These are phyloP conservation scores for Combretum micranthum DNA, from an alignment of 345 rosid genomes.

Conservation along the genomic window DNA sequence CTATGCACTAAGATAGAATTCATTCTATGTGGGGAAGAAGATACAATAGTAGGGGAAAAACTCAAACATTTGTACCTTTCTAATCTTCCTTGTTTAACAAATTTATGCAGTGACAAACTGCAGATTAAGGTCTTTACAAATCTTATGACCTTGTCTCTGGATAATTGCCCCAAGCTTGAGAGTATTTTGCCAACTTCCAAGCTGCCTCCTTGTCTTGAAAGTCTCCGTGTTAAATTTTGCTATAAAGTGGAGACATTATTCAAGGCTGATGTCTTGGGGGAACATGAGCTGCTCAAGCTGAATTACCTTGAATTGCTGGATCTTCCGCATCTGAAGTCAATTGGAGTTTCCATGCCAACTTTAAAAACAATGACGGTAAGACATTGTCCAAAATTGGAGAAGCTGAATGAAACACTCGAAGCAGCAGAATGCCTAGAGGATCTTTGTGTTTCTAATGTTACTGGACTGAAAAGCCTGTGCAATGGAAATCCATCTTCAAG, in stretches of 20 bases:
- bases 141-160: conserved; percentile 34
- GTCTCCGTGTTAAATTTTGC: conserved; percentile 31
- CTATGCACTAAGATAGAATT: conserved; percentile 18
- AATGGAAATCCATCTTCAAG: not conserved
- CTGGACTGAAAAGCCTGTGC: conserved; percentile 2
- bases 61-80: conserved; percentile 33
- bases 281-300: conserved; percentile 12
- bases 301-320: conserved; percentile 23
- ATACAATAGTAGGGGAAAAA: conserved; percentile 10
- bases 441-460: not conserved
- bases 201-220: conserved; percentile 26
- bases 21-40: conserved; percentile 19
- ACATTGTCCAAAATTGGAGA: not conserved
- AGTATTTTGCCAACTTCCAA: conserved; percentile 15
- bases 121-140: conserved; percentile 11
- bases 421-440: not conserved
- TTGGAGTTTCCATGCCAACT: conserved; percentile 12
- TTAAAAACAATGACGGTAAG: not conserved
- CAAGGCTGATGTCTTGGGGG: not conserved
- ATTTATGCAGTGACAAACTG: conserved; percentile 15
- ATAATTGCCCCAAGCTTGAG: conserved; percentile 38
- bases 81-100: conserved; percentile 26
- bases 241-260: conserved; percentile 30
- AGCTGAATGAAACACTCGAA: not conserved
- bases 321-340: conserved; percentile 24